Percentiles rank a stretch among this genome's conserved stretches.
These are phyloP conservation scores for Ceratocystis colombiana DNA, from an alignment of 2,329 filamentous ascomycete species.

Conservation along the genomic window DNA sequence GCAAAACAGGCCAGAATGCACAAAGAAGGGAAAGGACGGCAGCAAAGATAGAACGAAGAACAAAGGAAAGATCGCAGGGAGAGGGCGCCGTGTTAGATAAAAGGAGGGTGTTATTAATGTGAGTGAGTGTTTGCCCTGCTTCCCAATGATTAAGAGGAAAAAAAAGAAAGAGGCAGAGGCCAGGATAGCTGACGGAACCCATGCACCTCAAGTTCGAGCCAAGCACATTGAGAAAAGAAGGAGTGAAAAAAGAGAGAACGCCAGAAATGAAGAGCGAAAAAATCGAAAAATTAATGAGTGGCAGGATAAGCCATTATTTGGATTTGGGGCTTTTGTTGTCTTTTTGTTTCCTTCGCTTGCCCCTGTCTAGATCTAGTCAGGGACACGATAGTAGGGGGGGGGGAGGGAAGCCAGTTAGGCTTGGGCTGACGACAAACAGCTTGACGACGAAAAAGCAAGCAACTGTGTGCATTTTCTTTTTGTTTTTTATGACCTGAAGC, in stretches of 20 bases:
- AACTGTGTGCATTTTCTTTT: background rate
- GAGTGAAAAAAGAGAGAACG: background rate
- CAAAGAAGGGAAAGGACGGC: background rate
- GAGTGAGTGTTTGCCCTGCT: background rate
- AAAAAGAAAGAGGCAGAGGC: conserved; percentile 7
- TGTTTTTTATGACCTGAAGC: background rate
- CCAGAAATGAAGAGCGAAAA: background rate
- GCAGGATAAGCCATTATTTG: background rate
- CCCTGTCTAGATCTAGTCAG: background rate
- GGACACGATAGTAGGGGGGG: background rate
- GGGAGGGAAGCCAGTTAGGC: background rate
- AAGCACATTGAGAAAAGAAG: background rate
- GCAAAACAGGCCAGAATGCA: background rate
- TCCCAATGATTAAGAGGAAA: background rate
- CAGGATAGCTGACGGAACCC: conserved; percentile 2
- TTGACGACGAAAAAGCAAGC: background rate
- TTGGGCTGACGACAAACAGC: background rate
- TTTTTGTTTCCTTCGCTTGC: background rate
- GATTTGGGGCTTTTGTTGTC: background rate
- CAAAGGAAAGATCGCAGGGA: background rate
- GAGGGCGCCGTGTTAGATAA: conserved; percentile 10
- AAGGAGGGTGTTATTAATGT: background rate
- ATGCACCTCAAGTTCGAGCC: background rate
- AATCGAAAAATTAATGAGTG: background rate
- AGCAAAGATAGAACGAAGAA: background rate